phyloP scores from a whole-genome alignment of 164 flowering plant genomes.

The Cinnamomum chago region DNA sequence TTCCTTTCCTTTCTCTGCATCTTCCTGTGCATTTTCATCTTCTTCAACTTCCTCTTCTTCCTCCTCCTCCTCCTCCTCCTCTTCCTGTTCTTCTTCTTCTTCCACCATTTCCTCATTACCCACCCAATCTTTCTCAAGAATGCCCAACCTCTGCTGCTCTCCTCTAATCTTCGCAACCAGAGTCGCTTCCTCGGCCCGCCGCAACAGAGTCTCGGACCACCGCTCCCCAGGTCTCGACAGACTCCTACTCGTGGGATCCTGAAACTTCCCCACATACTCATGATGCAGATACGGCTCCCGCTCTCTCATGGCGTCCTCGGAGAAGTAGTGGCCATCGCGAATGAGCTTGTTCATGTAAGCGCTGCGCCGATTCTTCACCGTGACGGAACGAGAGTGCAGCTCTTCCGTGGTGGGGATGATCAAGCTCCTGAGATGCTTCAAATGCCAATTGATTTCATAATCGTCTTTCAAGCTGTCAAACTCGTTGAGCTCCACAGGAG shows the following conservation, averaged over 20 bases:
- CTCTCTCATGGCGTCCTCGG: conserved; percentile 98
- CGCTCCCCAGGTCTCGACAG: conserved; percentile 91
- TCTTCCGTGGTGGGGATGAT: conserved; percentile 62
- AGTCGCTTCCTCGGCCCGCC: conserved; percentile 77
- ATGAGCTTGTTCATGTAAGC: conserved; percentile 69
- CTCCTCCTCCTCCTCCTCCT: conserved; percentile 50
- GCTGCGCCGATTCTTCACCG: conserved; percentile 76
- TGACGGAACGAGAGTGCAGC: conserved; percentile 38
- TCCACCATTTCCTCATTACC: conserved; percentile 51
- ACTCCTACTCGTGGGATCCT: conserved; percentile 62
- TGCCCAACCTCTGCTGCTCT: conserved; percentile 84
- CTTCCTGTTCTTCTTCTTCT: conserved; percentile 60
- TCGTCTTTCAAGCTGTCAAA: conserved; percentile 62
- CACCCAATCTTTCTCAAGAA: conserved; percentile 78
- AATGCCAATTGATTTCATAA: conserved; percentile 86
- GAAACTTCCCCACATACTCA: conserved; percentile 87
- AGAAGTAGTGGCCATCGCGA: conserved; percentile 70
- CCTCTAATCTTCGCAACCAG: conserved; percentile 75
- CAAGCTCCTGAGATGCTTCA: conserved; percentile 47
- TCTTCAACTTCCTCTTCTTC: conserved; percentile 37
- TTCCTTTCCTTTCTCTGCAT: conserved; percentile 11
- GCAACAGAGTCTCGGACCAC: conserved; percentile 88
- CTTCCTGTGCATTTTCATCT: conserved; percentile 18
- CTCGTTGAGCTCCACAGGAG: conserved; percentile 50
- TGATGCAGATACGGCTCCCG: conserved; percentile 95